Evolutionary conservation across 345 rosid genomes (phyloP), one percentile per base, ranked within the genome.

Genomic region (Brassica nigra): DNA sequence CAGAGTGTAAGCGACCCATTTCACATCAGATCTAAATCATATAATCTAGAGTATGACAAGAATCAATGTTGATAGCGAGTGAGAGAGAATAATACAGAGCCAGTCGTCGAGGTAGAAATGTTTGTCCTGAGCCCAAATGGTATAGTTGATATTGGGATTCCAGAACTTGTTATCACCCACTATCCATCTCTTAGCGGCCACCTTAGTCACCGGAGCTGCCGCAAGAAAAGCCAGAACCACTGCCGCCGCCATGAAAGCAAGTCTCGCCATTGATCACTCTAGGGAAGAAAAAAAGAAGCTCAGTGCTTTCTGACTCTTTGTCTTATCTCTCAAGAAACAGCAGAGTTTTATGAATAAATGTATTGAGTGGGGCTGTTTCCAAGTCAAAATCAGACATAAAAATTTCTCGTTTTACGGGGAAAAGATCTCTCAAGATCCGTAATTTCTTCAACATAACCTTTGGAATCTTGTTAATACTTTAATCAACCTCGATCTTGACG

Each of bases 101-200:
- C 99, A 95, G 77, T 95, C 98, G 5, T 90, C 99, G 83, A 89
- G 85, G 86, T 90, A 88, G 81, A 95, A 95, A 57, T 92, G 94
- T 80, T 87, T 92, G 81, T 62, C 89, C 59, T 88, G 80, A 80
- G 95, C 93, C 97, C 97, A 95, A 36, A 86, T 29, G 59, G 94
- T 92, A 81, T 90, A 92, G 85, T 92, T 95, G n/a, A 90, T 80
- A 78, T 87, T 87, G 34, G 76, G 77, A 62, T 83, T 84, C 99
- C 99, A 95, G 7, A 86, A 88, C 78, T 75, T 80, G 83, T 81
- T 89, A 8, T 64, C 70, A 14, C 97, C 99, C 0, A 92, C 97
- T 15, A 63, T 88, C 79, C 75, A 92, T 80, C 76, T 88, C n/a
- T 88, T 90, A 0, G 90, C 93, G 54, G 73, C 79, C 58, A 83